These are phyloP conservation scores for Mycosarcoma mackinlayi DNA, from an alignment of 1,284 basidiomycete genomes.

Conservation along the genomic window DNA sequence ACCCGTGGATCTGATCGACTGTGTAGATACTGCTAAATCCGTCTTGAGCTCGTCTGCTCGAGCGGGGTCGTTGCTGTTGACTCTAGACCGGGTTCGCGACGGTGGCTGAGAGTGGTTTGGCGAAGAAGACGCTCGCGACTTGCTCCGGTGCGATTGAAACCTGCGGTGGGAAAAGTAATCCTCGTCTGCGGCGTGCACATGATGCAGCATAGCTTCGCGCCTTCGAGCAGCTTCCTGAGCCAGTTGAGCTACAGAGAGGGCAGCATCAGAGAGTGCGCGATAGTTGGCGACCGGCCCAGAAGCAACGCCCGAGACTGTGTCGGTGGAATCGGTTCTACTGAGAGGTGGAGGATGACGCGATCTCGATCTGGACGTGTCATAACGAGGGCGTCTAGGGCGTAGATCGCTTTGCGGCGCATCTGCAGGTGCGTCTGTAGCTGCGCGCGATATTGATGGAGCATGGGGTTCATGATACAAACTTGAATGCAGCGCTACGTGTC, in stretches of 20 bases:
- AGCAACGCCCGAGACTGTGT: slow-evolving; percentile 4
- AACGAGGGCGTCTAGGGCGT: not conserved
- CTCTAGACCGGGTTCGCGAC: slow-evolving; percentile 15
- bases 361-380: slow-evolving; percentile 14
- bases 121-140: slow-evolving; percentile 21
- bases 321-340: slow-evolving; percentile 16
- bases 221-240: slow-evolving; percentile 48
- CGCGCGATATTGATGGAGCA: not conserved
- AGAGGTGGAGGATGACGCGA: slow-evolving; percentile 27
- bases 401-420: not conserved
- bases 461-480: slow-evolving; percentile 6
- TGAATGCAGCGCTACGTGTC: slow-evolving; percentile 1
- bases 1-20: not conserved
- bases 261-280: slow-evolving; percentile 48
- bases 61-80: slow-evolving; percentile 30
- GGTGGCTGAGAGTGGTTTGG: slow-evolving; percentile 24
- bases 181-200: slow-evolving; percentile 11
- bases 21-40: slow-evolving; percentile 3
- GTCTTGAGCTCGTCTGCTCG: not conserved
- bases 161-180: slow-evolving; percentile 34
- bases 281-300: slow-evolving; percentile 31
- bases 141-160: slow-evolving; percentile 17
- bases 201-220: slow-evolving; percentile 30
- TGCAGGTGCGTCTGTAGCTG: slow-evolving; percentile 1
- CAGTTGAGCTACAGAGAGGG: slow-evolving; percentile 50